Conservation (phyloP, 768 basidiomycete species). For the Boletus sp. region DNA sequence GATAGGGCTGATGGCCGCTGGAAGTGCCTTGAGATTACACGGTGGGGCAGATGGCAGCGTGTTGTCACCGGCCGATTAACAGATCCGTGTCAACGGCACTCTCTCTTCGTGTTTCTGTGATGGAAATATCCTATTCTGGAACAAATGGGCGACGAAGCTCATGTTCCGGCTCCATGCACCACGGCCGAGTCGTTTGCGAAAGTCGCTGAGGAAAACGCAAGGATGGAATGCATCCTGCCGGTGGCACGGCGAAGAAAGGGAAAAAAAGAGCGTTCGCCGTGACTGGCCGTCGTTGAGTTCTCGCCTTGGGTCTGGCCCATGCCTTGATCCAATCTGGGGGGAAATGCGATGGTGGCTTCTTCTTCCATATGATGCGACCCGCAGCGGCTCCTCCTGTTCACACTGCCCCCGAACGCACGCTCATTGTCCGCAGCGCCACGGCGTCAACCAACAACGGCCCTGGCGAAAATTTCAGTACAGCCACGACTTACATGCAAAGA, state of each 20-base stretch:
- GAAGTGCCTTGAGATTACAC: not conserved
- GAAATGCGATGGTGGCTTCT: not conserved
- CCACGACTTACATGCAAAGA: not conserved
- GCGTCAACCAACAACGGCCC: not conserved
- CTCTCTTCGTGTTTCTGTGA: not conserved
- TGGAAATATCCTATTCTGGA: not conserved
- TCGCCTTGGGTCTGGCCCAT: not conserved
- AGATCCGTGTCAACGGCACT: not conserved
- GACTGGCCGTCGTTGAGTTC: not conserved
- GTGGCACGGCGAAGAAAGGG: not conserved
- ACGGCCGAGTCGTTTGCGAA: not conserved
- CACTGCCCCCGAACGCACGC: constrained; percentile 8
- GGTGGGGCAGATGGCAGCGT: not conserved
- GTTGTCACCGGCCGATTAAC: not conserved
- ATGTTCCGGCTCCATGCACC: not conserved
- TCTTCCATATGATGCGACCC: constrained; percentile 3
- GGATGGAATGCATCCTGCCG: no score
- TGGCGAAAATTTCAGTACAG: not conserved
- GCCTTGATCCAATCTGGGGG: not conserved
- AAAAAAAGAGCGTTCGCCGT: not conserved
- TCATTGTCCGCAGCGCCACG: not conserved
- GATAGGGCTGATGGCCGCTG: not conserved
- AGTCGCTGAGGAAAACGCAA: no score
- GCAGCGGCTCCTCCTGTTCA: not conserved
- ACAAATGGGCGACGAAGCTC: not conserved